Evolutionary conservation across 2,329 filamentous ascomycete species (phyloP), one percentile per base, ranked within the genome.

Genomic region (Penicillium griseofulvum): DNA sequence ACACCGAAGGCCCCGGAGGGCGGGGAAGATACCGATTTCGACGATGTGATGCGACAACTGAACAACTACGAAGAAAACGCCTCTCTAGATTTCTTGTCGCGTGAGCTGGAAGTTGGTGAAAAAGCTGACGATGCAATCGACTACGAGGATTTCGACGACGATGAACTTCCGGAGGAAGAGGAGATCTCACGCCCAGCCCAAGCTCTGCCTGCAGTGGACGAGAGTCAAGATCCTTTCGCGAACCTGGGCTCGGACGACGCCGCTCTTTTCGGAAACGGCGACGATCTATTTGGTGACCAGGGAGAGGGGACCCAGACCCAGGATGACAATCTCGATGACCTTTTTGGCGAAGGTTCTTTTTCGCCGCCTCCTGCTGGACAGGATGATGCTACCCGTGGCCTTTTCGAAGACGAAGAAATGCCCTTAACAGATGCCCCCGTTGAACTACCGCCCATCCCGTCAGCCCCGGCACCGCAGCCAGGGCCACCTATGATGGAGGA

Each of bases 81-180:
- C 28, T 64, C 70, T 33, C 67, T 76, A 26, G 76, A 78, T 52
- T 76, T 77, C 52, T 58, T 76, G 60, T 61, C 63, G 37, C 65
- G 74, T 56, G 74, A 76, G 11, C 55, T 77, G 26, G 74, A 77
- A 26, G 69, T 72, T 10, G 82, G 81, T 19, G 88, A 91, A 71
- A 99, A 99, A 74, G 93, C 91, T 52, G 91, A 91, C 57, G 90
- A 97, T 75, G 94, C 94, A 38, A 78, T 94, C 59, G 94, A 99
- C 69, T 99, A 82, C 65, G 91, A 90, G 69, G 90, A 96, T 68
- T 92, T 97, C 59, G 88, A 88, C 62, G 93, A 97, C 70, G 91
- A 95, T 69, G 92, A 97, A 60, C 81, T 96, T 8, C 88, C 91
- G 11, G 90, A 94, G 37, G 79, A 80, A 62, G 74, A 76, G 55